A percentile compares a stretch with the other conserved stretches of the same genome.
Conservation (phyloP, 116 monocot genomes). For the Iris pallida region DNA sequence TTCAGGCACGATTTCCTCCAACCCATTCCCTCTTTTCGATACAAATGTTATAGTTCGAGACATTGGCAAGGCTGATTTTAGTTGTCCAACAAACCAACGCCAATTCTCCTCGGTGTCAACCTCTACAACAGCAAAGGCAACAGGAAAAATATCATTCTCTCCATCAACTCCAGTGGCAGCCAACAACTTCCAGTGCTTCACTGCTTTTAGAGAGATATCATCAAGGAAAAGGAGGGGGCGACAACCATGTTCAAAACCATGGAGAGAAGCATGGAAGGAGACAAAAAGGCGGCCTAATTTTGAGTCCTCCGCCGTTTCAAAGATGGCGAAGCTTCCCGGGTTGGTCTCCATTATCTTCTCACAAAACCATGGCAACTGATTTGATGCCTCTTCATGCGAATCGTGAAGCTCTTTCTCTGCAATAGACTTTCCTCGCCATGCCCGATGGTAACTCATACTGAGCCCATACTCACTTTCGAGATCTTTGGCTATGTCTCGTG, state of each 20-base stretch:
- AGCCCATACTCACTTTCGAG: constrained; percentile 65
- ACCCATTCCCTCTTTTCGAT: constrained; percentile 40
- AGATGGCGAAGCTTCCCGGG: constrained; percentile 53
- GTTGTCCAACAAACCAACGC: constrained; percentile 63
- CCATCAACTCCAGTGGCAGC: constrained; percentile 59
- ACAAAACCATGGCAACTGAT: constrained; percentile 64
- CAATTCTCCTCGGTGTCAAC: constrained; percentile 48
- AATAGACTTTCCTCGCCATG: constrained; percentile 56
- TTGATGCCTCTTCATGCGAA: constrained; percentile 41
- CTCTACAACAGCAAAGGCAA: constrained; percentile 56
- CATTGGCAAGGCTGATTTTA: constrained; percentile 40
- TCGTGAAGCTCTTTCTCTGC: constrained; percentile 61
- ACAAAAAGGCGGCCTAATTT: constrained; percentile 58
- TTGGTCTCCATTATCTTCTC: constrained; percentile 65
- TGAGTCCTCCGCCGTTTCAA: constrained; percentile 39
- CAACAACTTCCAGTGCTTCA: constrained; percentile 50
- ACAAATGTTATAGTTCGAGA: constrained; percentile 46
- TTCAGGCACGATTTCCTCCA: constrained; percentile 37
- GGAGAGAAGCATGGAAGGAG: constrained; percentile 61
- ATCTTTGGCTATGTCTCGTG: constrained; percentile 63
- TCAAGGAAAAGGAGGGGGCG: constrained; percentile 66
- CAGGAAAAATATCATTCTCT: constrained; percentile 61
- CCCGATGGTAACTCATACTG: constrained; percentile 58
- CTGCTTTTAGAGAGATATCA: constrained; percentile 39
- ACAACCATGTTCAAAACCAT: constrained; percentile 81